Base-by-base conservation (phyloP, 2,329 filamentous ascomycete genomes). In the Didymella lethalis region DNA sequence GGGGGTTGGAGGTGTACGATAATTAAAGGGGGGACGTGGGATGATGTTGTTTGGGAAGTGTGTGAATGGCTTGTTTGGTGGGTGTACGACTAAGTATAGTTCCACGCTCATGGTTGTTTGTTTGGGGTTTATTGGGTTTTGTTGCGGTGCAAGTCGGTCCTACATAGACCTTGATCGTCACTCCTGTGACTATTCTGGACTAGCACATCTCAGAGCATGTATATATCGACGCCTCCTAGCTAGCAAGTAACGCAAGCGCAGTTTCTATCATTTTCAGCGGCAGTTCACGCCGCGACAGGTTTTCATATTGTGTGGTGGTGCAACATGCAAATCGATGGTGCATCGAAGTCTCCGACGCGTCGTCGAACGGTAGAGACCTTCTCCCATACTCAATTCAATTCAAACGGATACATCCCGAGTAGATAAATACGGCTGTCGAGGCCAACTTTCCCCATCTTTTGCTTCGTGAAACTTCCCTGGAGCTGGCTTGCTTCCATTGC, bases 1-100 rank as follows among this genome's bases (percentile, higher is more conserved):
- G 46, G 0, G 89, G 70, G 70, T 48, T 72, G 55, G 63, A 59
- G 45, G 36, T 7, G 34, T 23, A 23, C 23, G 23, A 23, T 23
- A 23, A 3, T 23, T 23, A 23, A 2, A 23, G 18, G 8, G 1
- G 36, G 4, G 8, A 11, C 36, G 7, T 11, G 3, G 1, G 4
- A 1, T 3, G 11, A n/a, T 1, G 11, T 12, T 10, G 36, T 20
- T 3, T 40, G 8, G n/a, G 11, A 20, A 20, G 2, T 7, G 7
- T 12, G 8, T 11, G 3, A 16, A 38, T 18, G 6, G 3, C n/a
- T 38, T 11, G n/a, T 4, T 36, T 36, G 14, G 16, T 36, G 32
- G n/a, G n/a, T 36, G n/a, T 16, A 38, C 16, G 18, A 38, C 34
- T 8, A 23, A 23, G 23, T 23, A 18, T 16, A 2, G 8, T 16